These are phyloP conservation scores for Daedalea quercina DNA, from an alignment of 768 basidiomycete species.

Conservation along the genomic window DNA sequence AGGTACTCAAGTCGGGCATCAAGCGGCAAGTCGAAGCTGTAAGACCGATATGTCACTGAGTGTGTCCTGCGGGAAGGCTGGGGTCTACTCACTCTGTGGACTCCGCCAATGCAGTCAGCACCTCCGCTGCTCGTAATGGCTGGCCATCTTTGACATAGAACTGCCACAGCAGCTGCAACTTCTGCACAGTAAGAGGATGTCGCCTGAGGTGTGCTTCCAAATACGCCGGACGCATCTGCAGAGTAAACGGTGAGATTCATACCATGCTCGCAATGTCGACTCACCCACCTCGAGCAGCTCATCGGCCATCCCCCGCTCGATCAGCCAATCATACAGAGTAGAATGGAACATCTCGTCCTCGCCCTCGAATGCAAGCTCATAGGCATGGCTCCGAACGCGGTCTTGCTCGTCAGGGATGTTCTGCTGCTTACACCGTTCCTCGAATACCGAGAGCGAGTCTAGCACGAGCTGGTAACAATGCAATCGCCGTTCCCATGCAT, in stretches of 20 bases:
- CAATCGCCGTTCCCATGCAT: conserved; percentile 52
- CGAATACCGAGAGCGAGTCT: conserved; percentile 75
- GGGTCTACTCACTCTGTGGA: conserved; percentile 70
- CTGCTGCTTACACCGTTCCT: conserved; percentile 40
- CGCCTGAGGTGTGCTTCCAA: conserved; percentile 84
- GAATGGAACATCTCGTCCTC: conserved; percentile 94
- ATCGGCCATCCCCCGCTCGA: conserved; percentile 71
- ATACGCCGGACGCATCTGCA: conserved; percentile 77
- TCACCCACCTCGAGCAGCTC: conserved; percentile 78
- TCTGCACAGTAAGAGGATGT: conserved; percentile 73
- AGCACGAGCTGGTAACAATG: conserved; percentile 81
- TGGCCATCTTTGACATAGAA: conserved; percentile 93
- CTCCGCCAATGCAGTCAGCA: conserved; percentile 78
- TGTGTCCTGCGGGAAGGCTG: background rate
- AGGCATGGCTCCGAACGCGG: conserved; percentile 75
- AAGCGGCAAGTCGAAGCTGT: conserved; percentile 61
- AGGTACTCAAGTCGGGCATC: conserved; percentile 83
- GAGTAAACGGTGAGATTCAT: background rate
- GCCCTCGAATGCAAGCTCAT: conserved; percentile 76
- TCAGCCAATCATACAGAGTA: conserved; percentile 91
- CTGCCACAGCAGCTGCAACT: conserved; percentile 91
- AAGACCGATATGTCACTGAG: background rate
- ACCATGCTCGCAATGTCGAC: too few relatives aligned
- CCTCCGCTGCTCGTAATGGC: conserved; percentile 81
- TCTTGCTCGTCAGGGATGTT: conserved; percentile 45